Evolutionary conservation across 169 alveolate species (phyloP), one percentile per base, ranked within the genome.

Genomic region (Eimeria necatrix): DNA sequence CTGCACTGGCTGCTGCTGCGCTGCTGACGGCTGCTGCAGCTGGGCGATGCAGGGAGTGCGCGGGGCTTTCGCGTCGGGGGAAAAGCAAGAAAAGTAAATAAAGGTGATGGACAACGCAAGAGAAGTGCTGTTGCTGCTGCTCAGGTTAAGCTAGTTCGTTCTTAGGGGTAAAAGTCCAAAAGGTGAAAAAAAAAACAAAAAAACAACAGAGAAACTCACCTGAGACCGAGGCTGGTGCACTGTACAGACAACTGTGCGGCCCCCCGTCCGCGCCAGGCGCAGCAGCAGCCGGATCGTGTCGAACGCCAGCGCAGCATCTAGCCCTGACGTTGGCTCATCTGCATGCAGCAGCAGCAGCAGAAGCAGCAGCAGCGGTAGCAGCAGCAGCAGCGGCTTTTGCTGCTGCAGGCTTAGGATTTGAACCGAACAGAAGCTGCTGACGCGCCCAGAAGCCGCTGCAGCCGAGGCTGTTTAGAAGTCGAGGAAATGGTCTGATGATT

Each of bases 291-390:
- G 80, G 53, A 96, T 81, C 71, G 94, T 88, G 53, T 96, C 97
- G 84, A 86, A 94, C n/a, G 98, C 96, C 49, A 95, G 93, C 41
- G 96, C 96, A n/a, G 98, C 97, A 94, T 98, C 99, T 59, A 98
- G 90, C n/a, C 98, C 98, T 20, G 98, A 96, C 10, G 98, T 97
- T 22, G 98, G 98, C 61, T 97, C 98, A 89, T 97, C 98, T 86
- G 78, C 22, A 41, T 18, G 12, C 78, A 68, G 78, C 78, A 68
- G 22, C 78, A 68, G 78, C 78, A 68, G 78, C 76, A 64, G 76
- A 8, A 64, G 76, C 78, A 68, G 32, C 32, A 68, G 78, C 32
- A 68, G 68, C 68, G 32, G 78, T 22, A 68, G 78, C 32, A 68
- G 78, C 32, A 68, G 32, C 46, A 16, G 78, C 32, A 56, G 0